Evolutionary conservation across 805 yeast genomes (phyloP), one percentile per base, ranked within the genome.

Genomic region (Yamadazyma sp.): DNA sequence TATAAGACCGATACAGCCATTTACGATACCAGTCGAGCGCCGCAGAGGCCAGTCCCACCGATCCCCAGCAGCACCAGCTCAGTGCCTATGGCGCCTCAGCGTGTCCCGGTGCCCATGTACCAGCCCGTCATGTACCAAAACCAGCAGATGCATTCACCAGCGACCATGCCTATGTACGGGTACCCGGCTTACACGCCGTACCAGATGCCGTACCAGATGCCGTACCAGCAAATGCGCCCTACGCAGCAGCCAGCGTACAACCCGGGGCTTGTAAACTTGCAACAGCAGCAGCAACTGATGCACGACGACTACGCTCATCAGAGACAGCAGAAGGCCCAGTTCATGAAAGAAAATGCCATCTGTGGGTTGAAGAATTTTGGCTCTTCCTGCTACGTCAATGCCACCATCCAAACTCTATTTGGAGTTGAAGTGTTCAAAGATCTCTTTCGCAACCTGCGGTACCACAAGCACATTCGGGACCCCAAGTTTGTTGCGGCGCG

Each of bases 371-470:
- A 75, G 42, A 84, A 84, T 52, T 64, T 75, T 59, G 88, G 89
- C 0, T 80, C 81, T 28, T 81, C 90, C 0, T 84, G 95, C 50
- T 84, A 84, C 53, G 78, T 84, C 40, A 84, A 84, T 52, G 76
- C 84, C 53, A 79, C 84, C 66, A 54, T 84, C 9, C 95, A 84
- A 55, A 73, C 87, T 44, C 54, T 84, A 5, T 81, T 81, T 57
- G 83, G 80, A 2, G 55, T 81, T 0, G 47, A 59, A 0, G 51
- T 54, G 16, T 78, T 84, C 48, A 64, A 80, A 38, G 54, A 62
- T 3, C 54, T 82, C 11, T 77, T 82, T 44, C 42, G 64, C 9
- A 58, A 68, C n/a, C 59, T 67, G 43, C 59, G 55, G n/a, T 77
- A 64, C 52, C 68, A 66, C 25, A 55, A 60, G 13, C 75, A 69